Evolutionary conservation across 192 early-diverging fungal species (phyloP), one percentile per base, ranked within the genome.

Genomic region (Entomortierella lignicola): DNA sequence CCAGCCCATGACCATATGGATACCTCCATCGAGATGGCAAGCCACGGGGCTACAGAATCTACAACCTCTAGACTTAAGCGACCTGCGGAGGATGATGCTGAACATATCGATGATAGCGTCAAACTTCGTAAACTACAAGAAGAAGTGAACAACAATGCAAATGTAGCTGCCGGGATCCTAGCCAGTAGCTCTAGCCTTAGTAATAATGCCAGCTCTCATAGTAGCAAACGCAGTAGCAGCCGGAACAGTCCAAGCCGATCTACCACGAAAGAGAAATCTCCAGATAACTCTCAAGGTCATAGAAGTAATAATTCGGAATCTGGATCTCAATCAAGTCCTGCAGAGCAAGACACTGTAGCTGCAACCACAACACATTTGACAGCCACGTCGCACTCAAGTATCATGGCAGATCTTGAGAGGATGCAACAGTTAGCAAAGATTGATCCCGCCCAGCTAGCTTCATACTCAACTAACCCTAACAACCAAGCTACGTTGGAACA

Each of bases 391-490:
- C 66, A 77, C n/a, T 68, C 66, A 20, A 69, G 66, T 29, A 77
- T 77, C 55, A 69, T 79, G 67, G 75, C 75, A 6, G 75, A 79
- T 21, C 42, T 79, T 17, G 68, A 70, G 47, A 58, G 75, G 52
- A 79, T 79, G 50, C 75, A 63, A 5, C 66, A 79, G 44, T 30
- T 79, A 1, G 75, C 68, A 61, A 79, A 79, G 63, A 69, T 66
- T 13, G 75, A 79, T 47, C 75, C 75, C 0, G 55, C 67, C 11
- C 75, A 79, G 43, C 41, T 79, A 2, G 68, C 75, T 5, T 79
- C 75, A 17, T 79, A 66, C n/a, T 70, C 75, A n/a, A 70, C 75
- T 31, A 79, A 79, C 21, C 75, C 75, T 56, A 79, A 64, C 51
- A 79, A 79, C 32, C 75, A 79, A 55, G 75, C 75, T 11, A 69